Base-by-base conservation (phyloP, 192 early-diverging fungal genomes). In the Coemansia sp. region DNA sequence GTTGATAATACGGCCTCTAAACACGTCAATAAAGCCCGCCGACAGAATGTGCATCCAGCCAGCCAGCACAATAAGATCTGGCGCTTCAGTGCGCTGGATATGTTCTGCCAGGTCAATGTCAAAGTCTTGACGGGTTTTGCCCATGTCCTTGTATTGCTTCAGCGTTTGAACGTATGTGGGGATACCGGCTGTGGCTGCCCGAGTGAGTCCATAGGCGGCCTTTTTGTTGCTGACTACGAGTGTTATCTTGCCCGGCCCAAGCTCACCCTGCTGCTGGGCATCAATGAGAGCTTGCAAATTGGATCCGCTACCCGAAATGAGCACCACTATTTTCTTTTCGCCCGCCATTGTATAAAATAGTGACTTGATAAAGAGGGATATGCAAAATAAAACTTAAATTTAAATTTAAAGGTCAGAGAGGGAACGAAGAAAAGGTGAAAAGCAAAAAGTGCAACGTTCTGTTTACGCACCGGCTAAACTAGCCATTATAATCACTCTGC, bases 11-110 rank as follows among this genome's bases (percentile, higher is more conserved):
- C 78, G 80, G 15, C 77, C 60, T 3, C 70, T 55, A 60, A 97
- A 93, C 50, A 65, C 38, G 26, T 82, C 67, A 39, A 99, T 60
- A 55, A 97, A 99, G 20, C 80, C 77, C 5, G 90, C 77, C 10
- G 90, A 91, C 26, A 99, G 80, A 53, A 99, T 99, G 66, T 95
- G 97, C 97, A 99, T 99, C 80, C 85, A 99, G 28, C 97, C 97
- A 6, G 95, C 97, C 22, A 99, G 81, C 11, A 99, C 87, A 5
- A 97, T 71, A 30, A 96, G 77, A 56, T 95, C 91, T 2, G 92
- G 91, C 20, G 64, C 57, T 35, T 79, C 74, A 18, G 64, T 72
- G 13, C 77, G 44, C 2, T 54, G 54, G 46, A 92, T 85, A 45
- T 76, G 55, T 27, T 80, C 66, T 25, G 91, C 95, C 32, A 97